phyloP scores from a whole-genome alignment of 2,329 filamentous ascomycete species.

The Aspergillus ustus region DNA sequence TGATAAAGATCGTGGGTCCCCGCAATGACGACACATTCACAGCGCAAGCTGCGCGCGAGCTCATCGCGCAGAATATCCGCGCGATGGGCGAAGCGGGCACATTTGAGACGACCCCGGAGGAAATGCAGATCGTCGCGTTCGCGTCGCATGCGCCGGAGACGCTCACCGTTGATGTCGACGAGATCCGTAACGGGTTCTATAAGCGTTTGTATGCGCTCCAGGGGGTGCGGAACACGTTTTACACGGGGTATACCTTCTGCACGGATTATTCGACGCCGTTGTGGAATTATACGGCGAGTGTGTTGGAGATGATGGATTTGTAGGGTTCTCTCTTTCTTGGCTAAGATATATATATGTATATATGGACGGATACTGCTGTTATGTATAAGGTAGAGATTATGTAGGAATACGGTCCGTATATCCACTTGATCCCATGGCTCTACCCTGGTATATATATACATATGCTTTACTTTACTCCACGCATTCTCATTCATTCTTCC shows the following conservation, averaged over 20 bases:
- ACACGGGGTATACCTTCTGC: slow-evolving; percentile 48
- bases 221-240: slow-evolving; percentile 51
- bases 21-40: slow-evolving; percentile 27
- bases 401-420: too few relatives aligned
- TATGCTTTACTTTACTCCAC: too few relatives aligned
- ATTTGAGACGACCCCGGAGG: not conserved
- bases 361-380: too few relatives aligned
- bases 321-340: not conserved
- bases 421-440: too few relatives aligned
- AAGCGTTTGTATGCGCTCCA: slow-evolving; percentile 49
- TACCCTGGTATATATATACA: too few relatives aligned
- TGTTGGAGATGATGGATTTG: slow-evolving; percentile 15
- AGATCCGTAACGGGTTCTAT: slow-evolving; percentile 49
- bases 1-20: slow-evolving; percentile 19
- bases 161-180: slow-evolving; percentile 36
- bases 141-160: slow-evolving; percentile 45
- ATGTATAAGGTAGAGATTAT: too few relatives aligned
- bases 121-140: slow-evolving; percentile 41
- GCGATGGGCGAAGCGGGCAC: slow-evolving; percentile 19
- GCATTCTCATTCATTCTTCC: too few relatives aligned
- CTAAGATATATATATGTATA: too few relatives aligned
- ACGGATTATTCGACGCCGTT: slow-evolving; percentile 27
- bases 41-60: slow-evolving; percentile 16
- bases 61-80: slow-evolving; percentile 22
- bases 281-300: slow-evolving; percentile 27